Base-by-base conservation (phyloP, 2,329 filamentous ascomycete species). In the Botrytis aclada region DNA sequence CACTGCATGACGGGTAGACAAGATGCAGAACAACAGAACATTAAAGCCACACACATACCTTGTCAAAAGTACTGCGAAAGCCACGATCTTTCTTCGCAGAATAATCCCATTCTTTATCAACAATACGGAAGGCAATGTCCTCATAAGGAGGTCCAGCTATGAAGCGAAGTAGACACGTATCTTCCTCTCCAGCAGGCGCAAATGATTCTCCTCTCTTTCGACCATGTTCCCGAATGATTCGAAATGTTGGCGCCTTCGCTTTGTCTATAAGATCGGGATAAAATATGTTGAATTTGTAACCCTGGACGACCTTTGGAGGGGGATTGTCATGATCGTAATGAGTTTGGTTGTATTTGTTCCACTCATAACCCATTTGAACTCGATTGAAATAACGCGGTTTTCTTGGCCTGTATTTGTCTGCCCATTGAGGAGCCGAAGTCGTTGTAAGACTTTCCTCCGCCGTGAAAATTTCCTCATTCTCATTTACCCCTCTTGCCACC, bases 261-360 rank as follows among this genome's bases (percentile, higher is more conserved):
- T 95, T 97, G 84, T 98, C 95, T 79, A 98, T 94, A 45, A 99
- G 89, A 78, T 99, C 96, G 0, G 96, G 96, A 80, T 99, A 99
- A 84, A 99, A 99, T 69, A 99, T 95, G 84, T 99, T 98, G 87
- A 99, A 99, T 82, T 97, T 98, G 86, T 99, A 99, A 72, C 96
- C 96, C 82, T 99, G 96, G 18, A 99, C 96, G 10, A 99, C 95
- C 83, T 97, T 98, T 39, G 96, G 96, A 1, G 96, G 96, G 3
- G 96, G 96, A 80, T 98, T 98, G 81, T 98, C 95, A 82, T 98
- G 94, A 82, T 98, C 96, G 84, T 99, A 99, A 83, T 99, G 96
- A 20, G 96, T 99, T 84, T 99, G 96, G 80, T 99, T 99, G 87
- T 99, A 99, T 83, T 99, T 99, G 86, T 99, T 99, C 96, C 96